These are phyloP conservation scores for Phytophthora pinifolia DNA, from an alignment of 352 stramenopile species.

Conservation along the genomic window DNA sequence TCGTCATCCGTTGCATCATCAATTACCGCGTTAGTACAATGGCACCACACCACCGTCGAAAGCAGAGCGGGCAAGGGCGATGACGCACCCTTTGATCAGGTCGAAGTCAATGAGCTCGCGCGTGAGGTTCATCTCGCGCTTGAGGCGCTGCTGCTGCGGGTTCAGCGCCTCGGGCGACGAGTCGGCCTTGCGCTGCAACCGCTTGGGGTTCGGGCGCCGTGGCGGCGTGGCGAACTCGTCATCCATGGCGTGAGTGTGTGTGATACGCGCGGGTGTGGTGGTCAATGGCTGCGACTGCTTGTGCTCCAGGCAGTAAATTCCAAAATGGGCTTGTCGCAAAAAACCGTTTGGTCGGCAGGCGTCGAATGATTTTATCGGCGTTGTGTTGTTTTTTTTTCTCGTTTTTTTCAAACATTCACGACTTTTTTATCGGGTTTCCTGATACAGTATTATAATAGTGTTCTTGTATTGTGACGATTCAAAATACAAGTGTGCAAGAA, in stretches of 20 bases:
- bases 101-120: slow-evolving; percentile 88
- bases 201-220: slow-evolving; percentile 30
- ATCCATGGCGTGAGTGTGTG: too few species aligned
- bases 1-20: not conserved
- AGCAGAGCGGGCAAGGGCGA: not conserved
- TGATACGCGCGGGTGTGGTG: not conserved
- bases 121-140: slow-evolving; percentile 62
- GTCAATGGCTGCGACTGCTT: slow-evolving; percentile 8
- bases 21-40: slow-evolving; percentile 3
- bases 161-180: slow-evolving; percentile 37
- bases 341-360: too few species aligned
- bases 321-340: too few species aligned
- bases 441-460: too few species aligned
- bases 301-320: slow-evolving; percentile 29
- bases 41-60: not conserved
- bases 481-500: too few species aligned
- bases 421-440: too few species aligned
- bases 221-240: slow-evolving; percentile 41
- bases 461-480: too few species aligned
- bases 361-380: too few species aligned
- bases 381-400: too few species aligned
- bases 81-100: slow-evolving; percentile 76
- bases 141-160: slow-evolving; percentile 42
- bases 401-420: too few species aligned
- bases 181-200: slow-evolving; percentile 53